Evolutionary conservation across 345 rosid species (phyloP).

Genomic region (Populus alba): DNA sequence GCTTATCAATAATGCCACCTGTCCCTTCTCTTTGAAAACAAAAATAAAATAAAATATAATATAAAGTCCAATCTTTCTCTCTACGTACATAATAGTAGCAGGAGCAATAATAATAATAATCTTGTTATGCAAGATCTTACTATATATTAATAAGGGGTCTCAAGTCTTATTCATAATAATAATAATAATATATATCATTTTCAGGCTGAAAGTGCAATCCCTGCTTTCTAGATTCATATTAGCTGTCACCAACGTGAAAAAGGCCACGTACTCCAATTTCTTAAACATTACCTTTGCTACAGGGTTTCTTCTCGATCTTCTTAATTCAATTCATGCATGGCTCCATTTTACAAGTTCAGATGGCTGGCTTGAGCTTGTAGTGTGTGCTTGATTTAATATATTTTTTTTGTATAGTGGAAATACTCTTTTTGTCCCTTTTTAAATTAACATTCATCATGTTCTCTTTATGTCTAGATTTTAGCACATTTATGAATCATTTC

Average conservation of each 20-base stretch:
- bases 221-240: slow-evolving; percentile 40
- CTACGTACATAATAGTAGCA: too few species aligned
- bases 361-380: background rate
- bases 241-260: slow-evolving; percentile 49
- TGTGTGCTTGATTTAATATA: too few species aligned
- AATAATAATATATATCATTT: slow-evolving; percentile 22
- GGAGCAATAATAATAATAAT: too few species aligned
- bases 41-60: slow-evolving; percentile 3
- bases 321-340: slow-evolving; percentile 7
- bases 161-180: background rate
- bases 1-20: slow-evolving; percentile 46
- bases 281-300: slow-evolving; percentile 16
- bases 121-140: background rate
- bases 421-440: too few species aligned
- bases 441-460: too few species aligned
- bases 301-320: slow-evolving; percentile 2
- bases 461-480: too few species aligned
- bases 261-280: slow-evolving; percentile 43
- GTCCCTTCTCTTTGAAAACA: slow-evolving; percentile 34
- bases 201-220: slow-evolving; percentile 28
- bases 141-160: too few species aligned
- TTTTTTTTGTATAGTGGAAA: background rate
- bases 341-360: background rate
- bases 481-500: too few species aligned
- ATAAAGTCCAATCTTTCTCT: background rate